Evolutionary conservation across 2,329 filamentous ascomycete species (phyloP).

Genomic region (Chalara sp.): DNA sequence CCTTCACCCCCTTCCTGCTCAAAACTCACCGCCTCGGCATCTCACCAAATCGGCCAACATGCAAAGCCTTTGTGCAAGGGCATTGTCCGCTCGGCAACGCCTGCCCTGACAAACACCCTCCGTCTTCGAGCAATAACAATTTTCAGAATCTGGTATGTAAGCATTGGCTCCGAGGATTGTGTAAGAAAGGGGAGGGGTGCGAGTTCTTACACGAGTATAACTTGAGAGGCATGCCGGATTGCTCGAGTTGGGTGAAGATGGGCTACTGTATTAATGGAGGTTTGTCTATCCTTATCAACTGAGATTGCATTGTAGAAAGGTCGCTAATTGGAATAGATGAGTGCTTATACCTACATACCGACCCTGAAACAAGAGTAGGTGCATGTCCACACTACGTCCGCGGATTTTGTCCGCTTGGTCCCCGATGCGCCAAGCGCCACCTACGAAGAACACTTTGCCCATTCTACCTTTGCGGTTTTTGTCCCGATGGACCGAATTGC

Average conservation of each 20-base stretch:
- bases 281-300: constrained; percentile 5
- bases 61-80: constrained; percentile 78
- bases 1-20: constrained; percentile 79
- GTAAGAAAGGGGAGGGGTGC: constrained; percentile 95
- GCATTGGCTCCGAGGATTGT: constrained; percentile 94
- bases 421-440: constrained; percentile 82
- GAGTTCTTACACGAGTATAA: constrained; percentile 99
- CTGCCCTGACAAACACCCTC: constrained; percentile 75
- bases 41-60: constrained; percentile 70
- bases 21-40: constrained; percentile 80
- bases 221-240: constrained; percentile 95
- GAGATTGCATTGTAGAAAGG: not conserved
- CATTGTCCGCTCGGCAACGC: constrained; percentile 79
- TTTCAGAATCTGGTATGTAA: constrained; percentile 91
- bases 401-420: constrained; percentile 89
- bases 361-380: constrained; percentile 70
- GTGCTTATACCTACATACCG: constrained; percentile 87
- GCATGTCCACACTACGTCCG: constrained; percentile 88
- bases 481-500: constrained; percentile 74
- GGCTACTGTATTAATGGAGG: constrained; percentile 87
- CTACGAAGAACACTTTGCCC: constrained; percentile 73
- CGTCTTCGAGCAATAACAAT: constrained; percentile 36
- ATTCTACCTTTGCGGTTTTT: constrained; percentile 91
- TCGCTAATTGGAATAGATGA: constrained; percentile 51
- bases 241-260: constrained; percentile 90